phyloP scores from a whole-genome alignment of 2,329 filamentous ascomycete genomes.

The Exutisphaerella laricina region DNA sequence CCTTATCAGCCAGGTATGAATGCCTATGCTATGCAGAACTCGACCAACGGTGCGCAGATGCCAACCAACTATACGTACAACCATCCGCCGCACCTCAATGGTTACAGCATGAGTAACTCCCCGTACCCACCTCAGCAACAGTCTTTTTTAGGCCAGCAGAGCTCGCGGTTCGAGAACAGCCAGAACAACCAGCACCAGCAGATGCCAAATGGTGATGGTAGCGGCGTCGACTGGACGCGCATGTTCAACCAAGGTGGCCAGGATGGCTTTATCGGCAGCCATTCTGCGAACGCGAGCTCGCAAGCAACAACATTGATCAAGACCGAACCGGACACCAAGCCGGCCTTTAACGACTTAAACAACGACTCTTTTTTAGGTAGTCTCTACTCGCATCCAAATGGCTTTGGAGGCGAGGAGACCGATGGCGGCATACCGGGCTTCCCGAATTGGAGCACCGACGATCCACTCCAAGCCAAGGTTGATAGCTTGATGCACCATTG shows the following conservation, averaged over 20 bases:
- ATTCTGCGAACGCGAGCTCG: conserved; percentile 42
- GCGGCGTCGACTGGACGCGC: conserved; percentile 40
- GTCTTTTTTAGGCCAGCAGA: conserved; percentile 37
- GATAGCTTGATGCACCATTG: conserved; percentile 46
- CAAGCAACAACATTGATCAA: conserved; percentile 35
- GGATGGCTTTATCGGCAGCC: conserved; percentile 43
- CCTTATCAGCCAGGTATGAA: conserved; percentile 29
- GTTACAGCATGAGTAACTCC: conserved; percentile 25
- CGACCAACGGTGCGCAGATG: conserved; percentile 27
- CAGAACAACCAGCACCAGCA: conserved; percentile 31
- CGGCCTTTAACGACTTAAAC: conserved; percentile 40
- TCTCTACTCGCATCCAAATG: conserved; percentile 42
- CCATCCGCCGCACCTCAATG: conserved; percentile 25
- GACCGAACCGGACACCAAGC: conserved; percentile 39
- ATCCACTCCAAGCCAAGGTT: conserved; percentile 44
- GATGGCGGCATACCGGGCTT: conserved; percentile 33
- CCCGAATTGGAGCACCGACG: conserved; percentile 41
- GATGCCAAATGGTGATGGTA: conserved; percentile 28
- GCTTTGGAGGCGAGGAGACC: conserved; percentile 37
- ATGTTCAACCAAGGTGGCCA: conserved; percentile 42
- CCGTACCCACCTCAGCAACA: conserved; percentile 28
- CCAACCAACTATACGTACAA: conserved; percentile 31
- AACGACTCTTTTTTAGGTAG: conserved; percentile 47
- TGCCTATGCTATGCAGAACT: conserved; percentile 32
- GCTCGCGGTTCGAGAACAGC: conserved; percentile 35